Conservation (phyloP, 2,329 filamentous ascomycete genomes). For the Clarireedia hainanense region DNA sequence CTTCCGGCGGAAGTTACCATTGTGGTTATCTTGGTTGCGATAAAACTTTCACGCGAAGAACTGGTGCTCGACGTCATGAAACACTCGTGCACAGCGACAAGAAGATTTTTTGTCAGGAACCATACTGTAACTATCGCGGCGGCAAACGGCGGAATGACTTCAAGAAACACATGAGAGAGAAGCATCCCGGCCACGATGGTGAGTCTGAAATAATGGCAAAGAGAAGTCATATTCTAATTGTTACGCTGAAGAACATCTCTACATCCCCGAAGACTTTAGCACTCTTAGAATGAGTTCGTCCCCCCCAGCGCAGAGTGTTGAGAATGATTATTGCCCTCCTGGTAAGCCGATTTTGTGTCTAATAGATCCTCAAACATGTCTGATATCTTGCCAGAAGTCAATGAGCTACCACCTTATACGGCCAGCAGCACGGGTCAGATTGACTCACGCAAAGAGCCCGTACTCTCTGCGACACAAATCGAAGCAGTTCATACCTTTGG, state of each 20-base stretch:
- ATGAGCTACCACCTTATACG: no score
- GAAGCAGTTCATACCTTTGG: no score
- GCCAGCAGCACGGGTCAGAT: no score
- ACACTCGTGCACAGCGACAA: slow-evolving; percentile 4
- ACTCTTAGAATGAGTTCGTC: background rate
- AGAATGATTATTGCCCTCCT: background rate
- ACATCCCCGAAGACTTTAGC: slow-evolving; percentile 5
- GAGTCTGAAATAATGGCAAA: background rate
- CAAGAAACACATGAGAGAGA: slow-evolving; percentile 4
- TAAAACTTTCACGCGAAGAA: slow-evolving; percentile 7
- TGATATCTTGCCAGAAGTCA: no score
- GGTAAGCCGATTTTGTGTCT: background rate
- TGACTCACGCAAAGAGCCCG: no score
- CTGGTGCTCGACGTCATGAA: slow-evolving; percentile 6
- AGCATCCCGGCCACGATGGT: slow-evolving; percentile 8
- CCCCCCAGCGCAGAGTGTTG: background rate
- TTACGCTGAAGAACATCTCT: slow-evolving; percentile 1
- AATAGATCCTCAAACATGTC: background rate
- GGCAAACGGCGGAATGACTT: slow-evolving; percentile 6
- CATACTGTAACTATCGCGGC: slow-evolving; percentile 7
- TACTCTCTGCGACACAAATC: no score
- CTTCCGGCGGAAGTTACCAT: background rate
- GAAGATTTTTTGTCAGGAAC: slow-evolving; percentile 5
- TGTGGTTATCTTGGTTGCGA: slow-evolving; percentile 6
- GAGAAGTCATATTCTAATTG: background rate